These are phyloP conservation scores for Scenedesmus sp. DNA, from an alignment of 163 green algal species.

Conservation along the genomic window DNA sequence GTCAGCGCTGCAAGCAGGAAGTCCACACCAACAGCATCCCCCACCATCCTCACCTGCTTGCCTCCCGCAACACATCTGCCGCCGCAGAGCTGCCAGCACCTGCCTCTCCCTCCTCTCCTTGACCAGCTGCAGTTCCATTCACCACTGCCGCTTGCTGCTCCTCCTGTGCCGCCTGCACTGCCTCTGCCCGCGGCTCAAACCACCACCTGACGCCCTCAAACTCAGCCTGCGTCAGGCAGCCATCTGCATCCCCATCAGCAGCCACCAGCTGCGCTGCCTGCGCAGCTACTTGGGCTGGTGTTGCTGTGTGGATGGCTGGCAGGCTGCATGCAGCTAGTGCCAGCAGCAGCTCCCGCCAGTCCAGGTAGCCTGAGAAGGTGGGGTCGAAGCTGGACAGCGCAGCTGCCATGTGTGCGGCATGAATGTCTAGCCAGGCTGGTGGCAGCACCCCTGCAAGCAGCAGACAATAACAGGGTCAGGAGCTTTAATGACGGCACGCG, in stretches of 20 bases:
- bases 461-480: not conserved
- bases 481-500: too few species aligned
- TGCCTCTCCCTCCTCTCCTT: not conserved
- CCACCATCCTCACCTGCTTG: not conserved
- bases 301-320: conserved; percentile 57
- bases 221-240: conserved; percentile 62
- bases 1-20: not conserved
- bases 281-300: conserved; percentile 59
- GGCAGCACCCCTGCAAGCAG: conserved; percentile 38
- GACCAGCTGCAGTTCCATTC: not conserved
- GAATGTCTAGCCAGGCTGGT: conserved; percentile 21
- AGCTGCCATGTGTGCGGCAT: conserved; percentile 41
- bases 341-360: conserved; percentile 72
- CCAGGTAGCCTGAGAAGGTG: conserved; percentile 62
- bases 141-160: not conserved
- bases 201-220: conserved; percentile 64
- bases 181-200: conserved; percentile 64
- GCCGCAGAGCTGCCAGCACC: not conserved
- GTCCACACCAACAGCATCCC: too few species aligned
- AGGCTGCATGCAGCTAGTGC: conserved; percentile 61
- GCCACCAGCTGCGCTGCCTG: conserved; percentile 56
- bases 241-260: conserved; percentile 65
- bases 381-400: conserved; percentile 67
- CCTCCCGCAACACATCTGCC: not conserved
- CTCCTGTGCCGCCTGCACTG: conserved; percentile 11